A percentile compares a stretch with the other conserved stretches of the same genome.
These are phyloP conservation scores for Aspergillus hancockii DNA, from an alignment of 495 filamentous ascomycete species.

Conservation along the genomic window DNA sequence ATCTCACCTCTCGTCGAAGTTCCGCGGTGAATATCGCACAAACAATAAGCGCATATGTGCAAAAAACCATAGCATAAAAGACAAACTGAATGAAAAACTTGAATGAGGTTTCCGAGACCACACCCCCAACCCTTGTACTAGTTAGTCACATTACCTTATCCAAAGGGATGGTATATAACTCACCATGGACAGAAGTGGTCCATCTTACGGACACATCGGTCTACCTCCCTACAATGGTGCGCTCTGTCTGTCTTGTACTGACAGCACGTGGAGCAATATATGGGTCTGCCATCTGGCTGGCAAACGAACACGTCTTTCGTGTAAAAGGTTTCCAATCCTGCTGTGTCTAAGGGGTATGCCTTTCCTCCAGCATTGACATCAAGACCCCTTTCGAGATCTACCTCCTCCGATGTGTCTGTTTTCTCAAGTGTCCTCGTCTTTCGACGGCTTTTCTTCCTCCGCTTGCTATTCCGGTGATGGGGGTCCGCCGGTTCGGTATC, in stretches of 20 bases:
- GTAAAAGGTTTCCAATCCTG: constrained; percentile 61
- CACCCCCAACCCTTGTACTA: constrained; percentile 72
- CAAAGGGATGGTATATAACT: constrained; percentile 14
- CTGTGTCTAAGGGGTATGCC: constrained; percentile 27
- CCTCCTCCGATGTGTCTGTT: constrained; percentile 16
- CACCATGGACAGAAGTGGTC: constrained; percentile 95
- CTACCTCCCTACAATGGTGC: constrained; percentile 81
- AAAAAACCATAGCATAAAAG: constrained; percentile 68
- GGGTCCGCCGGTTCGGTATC: constrained; percentile 16
- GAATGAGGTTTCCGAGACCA: constrained; percentile 80
- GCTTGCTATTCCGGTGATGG: constrained; percentile 15
- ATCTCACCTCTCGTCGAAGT: constrained; percentile 36
- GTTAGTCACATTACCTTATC: not conserved
- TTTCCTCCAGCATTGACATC: constrained; percentile 22
- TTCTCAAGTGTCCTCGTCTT: constrained; percentile 28
- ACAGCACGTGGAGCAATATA: constrained; percentile 76
- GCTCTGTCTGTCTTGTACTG: constrained; percentile 83
- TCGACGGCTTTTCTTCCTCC: constrained; percentile 22
- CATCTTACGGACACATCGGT: constrained; percentile 82
- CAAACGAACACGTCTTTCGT: constrained; percentile 81
- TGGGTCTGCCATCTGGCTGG: constrained; percentile 73
- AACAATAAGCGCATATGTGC: constrained; percentile 60
- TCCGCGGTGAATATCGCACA: constrained; percentile 58
- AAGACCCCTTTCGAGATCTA: constrained; percentile 28
- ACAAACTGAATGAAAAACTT: constrained; percentile 92